Base-by-base conservation (phyloP, 106 monocot species). In the Acorus calamus region DNA sequence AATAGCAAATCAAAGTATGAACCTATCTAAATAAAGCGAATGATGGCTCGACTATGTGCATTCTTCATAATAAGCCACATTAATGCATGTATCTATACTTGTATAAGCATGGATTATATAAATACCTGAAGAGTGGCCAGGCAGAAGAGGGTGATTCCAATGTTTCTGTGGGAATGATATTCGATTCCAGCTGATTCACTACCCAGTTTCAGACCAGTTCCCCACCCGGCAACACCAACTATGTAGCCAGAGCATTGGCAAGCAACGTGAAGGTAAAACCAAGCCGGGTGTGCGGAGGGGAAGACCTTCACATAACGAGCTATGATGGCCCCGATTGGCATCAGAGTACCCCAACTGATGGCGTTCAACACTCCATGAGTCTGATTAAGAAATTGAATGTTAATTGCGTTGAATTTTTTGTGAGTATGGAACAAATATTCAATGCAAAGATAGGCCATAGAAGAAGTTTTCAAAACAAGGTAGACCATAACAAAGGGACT, bases 321-420 rank as follows among this genome's bases (percentile, higher is more conserved):
- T 4, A 82, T 50, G 46, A 76, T 73, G 10, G 79, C 86, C 44
- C 86, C 86, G 10, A 76, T 69, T 46, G 86, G 86, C 14, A 86
- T 55, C 56, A 86, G 62, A 67, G 81, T 63, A 3, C 86, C 86
- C 86, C 81, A 86, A 48, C 86, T 76, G 59, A 82, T 69, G 11
- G 81, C 86, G 64, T 86, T 86, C 63, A 86, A 50, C 11, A 86
- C 56, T 73, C 86, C 86, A 70, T 86, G 86, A 5, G 68, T 71
- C 81, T 86, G 42, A 3, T 71, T 7, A 47, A 61, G 1, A 49
- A 11, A 12, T 2, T 13, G 47, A 6, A 48, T 48, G 13, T 48
- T 14, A 49, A 62, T 28, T 28, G 28, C n/a, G 28, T 28, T 1
- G 28, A 28, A 0, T 28, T 28, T 28, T 28, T 28, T 28, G 28